A percentile compares a stretch with the other conserved stretches of the same genome.
Evolutionary conservation across 768 basidiomycete species (phyloP).

Genomic region (Polyporus arcularius): DNA sequence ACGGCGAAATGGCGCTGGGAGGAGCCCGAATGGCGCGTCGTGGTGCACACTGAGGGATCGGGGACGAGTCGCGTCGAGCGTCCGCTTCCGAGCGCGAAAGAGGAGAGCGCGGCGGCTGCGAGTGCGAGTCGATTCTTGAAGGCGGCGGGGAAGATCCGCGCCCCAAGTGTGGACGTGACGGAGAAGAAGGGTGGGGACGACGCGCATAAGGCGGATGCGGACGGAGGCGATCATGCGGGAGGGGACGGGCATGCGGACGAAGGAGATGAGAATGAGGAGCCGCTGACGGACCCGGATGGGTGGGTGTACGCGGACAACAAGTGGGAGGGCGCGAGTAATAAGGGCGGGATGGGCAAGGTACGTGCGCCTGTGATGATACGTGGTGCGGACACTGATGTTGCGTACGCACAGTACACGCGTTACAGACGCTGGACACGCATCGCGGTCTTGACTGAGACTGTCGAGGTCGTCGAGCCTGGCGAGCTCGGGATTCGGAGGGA

Average conservation of each 20-base stretch:
- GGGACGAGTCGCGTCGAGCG: conserved; percentile 58
- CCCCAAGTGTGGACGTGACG: conserved; percentile 36
- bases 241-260: conserved; percentile 4
- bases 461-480: conserved; percentile 52
- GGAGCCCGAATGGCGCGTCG: conserved; percentile 86
- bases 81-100: conserved; percentile 52
- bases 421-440: conserved; percentile 86
- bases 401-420: conserved; percentile 69
- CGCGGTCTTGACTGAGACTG: conserved; percentile 72
- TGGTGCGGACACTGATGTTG: neutral
- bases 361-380: conserved; percentile 13
- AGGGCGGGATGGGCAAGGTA: conserved; percentile 87
- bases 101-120: conserved; percentile 40
- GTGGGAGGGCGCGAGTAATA: conserved; percentile 78
- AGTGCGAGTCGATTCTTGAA: conserved; percentile 43
- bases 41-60: conserved; percentile 59
- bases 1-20: conserved; percentile 88
- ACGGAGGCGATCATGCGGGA: conserved; percentile 1
- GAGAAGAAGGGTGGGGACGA: conserved; percentile 40
- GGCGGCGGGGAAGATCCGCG: conserved; percentile 49
- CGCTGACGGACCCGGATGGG: conserved; percentile 78
- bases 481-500: conserved; percentile 29
- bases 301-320: conserved; percentile 97
- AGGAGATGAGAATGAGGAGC: conserved; percentile 48
- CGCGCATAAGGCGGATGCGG: conserved; percentile 14